Base-by-base conservation (phyloP, 768 basidiomycete genomes). In the Mycena belliarum region DNA sequence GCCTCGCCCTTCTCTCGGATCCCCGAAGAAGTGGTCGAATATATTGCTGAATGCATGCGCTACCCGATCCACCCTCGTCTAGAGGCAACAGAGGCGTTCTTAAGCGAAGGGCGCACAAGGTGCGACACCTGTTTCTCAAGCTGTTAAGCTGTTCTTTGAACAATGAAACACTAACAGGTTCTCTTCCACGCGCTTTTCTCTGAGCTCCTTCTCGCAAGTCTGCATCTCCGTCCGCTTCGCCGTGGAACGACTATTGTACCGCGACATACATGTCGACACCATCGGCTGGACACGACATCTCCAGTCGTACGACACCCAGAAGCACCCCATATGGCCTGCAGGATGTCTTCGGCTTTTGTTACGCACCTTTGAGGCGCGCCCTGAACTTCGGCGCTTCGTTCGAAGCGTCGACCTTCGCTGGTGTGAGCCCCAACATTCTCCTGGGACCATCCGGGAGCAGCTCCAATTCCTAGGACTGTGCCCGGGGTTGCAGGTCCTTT, bases 201-300 rank as follows among this genome's bases (percentile, higher is more conserved):
- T 70, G n/a, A 69, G 66, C 44, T 57, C 65, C 6, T 69, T 68
- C 33, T 68, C 67, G 6, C 59, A 65, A 53, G 63, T 64, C n/a
- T 71, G 66, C 49, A 59, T 47, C 14, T 37, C 52, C 16, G 40
- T 70, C 14, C 63, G 70, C 12, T 26, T 49, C 9, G 57, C 55
- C 25, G 68, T 59, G 9, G 68, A 70, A 40, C 68, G 68, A 11
- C 28, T 67, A 9, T 50, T 71, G 23, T 71, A 71, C 45, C 66
- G 68, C 14, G 68, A 71, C 47, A 61, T 70, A n/a, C 69, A 68
- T 42, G 47, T 70, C 24, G 68, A 69, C 45, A 65, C 65, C 28
- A 64, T 63, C 11, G 68, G 67, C 16, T 71, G 69, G 70, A 70
- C 66, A 38, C 62, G 61, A 3, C 57, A 55, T 41, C 14, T 45